Evolutionary conservation across 805 yeast genomes (phyloP).

Genomic region (Saccharomycopsis babjevae): DNA sequence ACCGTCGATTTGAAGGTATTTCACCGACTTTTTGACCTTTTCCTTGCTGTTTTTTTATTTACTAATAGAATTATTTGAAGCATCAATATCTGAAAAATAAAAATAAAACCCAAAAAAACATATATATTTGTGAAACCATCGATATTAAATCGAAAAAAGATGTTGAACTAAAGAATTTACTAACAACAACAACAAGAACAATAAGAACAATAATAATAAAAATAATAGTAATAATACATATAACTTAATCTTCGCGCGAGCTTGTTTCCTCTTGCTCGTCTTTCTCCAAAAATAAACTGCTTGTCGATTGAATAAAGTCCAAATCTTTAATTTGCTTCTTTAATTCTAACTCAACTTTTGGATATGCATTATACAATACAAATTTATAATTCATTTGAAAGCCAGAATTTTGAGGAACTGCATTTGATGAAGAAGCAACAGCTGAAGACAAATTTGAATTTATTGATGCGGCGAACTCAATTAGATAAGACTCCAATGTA

Average conservation of each 20-base stretch:
- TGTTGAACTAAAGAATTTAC: too few species aligned
- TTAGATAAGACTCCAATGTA: background rate
- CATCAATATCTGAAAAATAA: too few species aligned
- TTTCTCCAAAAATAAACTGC: conserved; percentile 11
- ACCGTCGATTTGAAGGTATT: too few species aligned
- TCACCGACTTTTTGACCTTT: too few species aligned
- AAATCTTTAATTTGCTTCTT: background rate
- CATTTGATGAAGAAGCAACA: background rate
- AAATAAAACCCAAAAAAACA: too few species aligned
- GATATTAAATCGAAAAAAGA: too few species aligned
- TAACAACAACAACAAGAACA: too few species aligned
- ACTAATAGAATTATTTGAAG: too few species aligned
- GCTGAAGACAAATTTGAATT: background rate
- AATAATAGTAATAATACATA: too few species aligned
- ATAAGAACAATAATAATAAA: too few species aligned
- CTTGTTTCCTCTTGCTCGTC: background rate
- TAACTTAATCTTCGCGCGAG: background rate
- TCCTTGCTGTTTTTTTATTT: too few species aligned
- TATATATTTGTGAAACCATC: too few species aligned
- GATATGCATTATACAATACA: conserved; percentile 6
- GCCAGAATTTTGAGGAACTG: background rate
- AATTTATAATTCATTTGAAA: background rate
- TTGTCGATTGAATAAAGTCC: conserved; percentile 1
- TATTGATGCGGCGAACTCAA: background rate
- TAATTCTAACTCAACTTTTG: conserved; percentile 4